Conservation (phyloP, 441 rosid genomes). For the Gossypium aridum region DNA sequence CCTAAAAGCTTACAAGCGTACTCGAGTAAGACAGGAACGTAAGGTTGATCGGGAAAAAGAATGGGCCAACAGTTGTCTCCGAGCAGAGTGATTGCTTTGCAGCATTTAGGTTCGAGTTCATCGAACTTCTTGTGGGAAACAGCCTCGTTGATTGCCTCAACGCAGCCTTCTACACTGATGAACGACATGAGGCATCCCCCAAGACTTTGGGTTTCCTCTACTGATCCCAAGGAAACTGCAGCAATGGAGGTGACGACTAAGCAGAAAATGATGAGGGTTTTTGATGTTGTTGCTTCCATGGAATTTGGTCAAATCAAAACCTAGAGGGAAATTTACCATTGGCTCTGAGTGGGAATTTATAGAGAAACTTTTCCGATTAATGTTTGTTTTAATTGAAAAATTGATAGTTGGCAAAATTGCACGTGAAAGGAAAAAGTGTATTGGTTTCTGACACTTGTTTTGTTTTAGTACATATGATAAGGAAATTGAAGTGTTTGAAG, state of each 20-base stretch:
- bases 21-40: not conserved
- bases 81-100: not conserved
- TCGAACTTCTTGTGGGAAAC: not conserved
- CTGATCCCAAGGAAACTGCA: not conserved
- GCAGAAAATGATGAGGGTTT: not conserved
- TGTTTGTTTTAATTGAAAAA: not conserved
- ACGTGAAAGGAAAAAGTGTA: not conserved
- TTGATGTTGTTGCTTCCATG: not conserved
- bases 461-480: too few species aligned
- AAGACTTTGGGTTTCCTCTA: not conserved
- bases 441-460: not conserved
- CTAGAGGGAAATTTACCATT: not conserved
- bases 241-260: not conserved
- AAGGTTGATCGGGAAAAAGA: not conserved
- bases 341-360: not conserved
- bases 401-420: not conserved
- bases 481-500: too few species aligned
- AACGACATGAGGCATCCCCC: not conserved
- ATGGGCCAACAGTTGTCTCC: constrained; percentile 4
- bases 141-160: constrained; percentile 2
- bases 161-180: not conserved
- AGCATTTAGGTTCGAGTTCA: not conserved
- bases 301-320: not conserved
- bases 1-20: not conserved
- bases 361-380: not conserved